phyloP scores from a whole-genome alignment of 192 early-diverging fungal species.

The Thamnidium elegans region DNA sequence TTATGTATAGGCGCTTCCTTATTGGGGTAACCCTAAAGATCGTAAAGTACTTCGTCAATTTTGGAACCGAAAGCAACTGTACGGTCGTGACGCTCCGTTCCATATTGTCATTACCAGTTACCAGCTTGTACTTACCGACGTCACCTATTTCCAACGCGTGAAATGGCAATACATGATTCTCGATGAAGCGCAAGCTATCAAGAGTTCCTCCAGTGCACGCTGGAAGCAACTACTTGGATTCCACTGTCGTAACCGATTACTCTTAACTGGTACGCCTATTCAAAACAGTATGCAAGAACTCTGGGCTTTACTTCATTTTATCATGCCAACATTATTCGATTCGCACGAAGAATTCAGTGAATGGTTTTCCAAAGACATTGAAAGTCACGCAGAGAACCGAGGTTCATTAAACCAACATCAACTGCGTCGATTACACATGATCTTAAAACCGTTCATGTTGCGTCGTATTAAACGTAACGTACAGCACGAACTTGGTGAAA shows the following conservation, averaged over 20 bases:
- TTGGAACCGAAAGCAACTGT: slow-evolving; percentile 72
- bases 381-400: slow-evolving; percentile 84
- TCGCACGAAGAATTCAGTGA: slow-evolving; percentile 92
- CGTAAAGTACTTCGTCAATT: slow-evolving; percentile 81
- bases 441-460: slow-evolving; percentile 94
- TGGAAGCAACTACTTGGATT: slow-evolving; percentile 86
- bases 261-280: slow-evolving; percentile 91
- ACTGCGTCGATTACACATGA: slow-evolving; percentile 82
- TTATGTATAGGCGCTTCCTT: slow-evolving; percentile 53
- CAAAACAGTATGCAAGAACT: slow-evolving; percentile 95
- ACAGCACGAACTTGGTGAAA: slow-evolving; percentile 87
- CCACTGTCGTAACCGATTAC: slow-evolving; percentile 79
- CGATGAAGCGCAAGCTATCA: slow-evolving; percentile 94
- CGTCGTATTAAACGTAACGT: slow-evolving; percentile 88
- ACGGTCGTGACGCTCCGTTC: slow-evolving; percentile 75
- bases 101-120: slow-evolving; percentile 91
- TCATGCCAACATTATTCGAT: slow-evolving; percentile 93
- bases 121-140: slow-evolving; percentile 80
- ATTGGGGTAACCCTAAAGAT: slow-evolving; percentile 84
- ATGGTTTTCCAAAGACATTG: slow-evolving; percentile 93
- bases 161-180: slow-evolving; percentile 97
- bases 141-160: slow-evolving; percentile 74
- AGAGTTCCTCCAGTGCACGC: slow-evolving; percentile 80
- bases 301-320: slow-evolving; percentile 91
- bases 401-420: slow-evolving; percentile 81